These are phyloP conservation scores for Sporothrix phasma DNA, from an alignment of 2,329 filamentous ascomycete genomes.

Conservation along the genomic window DNA sequence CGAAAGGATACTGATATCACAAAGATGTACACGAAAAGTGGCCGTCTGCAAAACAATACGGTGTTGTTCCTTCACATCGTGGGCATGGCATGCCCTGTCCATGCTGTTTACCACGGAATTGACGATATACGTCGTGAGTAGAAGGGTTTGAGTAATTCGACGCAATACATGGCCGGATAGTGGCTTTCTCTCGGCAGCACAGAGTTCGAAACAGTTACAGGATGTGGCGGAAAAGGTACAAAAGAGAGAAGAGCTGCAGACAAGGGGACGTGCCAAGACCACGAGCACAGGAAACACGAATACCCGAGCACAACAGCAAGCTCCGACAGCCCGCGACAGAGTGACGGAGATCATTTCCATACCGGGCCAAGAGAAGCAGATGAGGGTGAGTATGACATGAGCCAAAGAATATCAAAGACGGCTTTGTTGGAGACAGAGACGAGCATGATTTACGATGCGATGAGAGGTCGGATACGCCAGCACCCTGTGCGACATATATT, in stretches of 20 bases:
- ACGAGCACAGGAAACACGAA: neutral
- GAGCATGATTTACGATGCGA: neutral
- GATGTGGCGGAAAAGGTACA: neutral
- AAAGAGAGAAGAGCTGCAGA: neutral
- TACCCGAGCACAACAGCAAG: neutral
- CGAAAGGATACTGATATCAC: too few relatives aligned
- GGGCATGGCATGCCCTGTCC: too few relatives aligned
- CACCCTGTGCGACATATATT: neutral
- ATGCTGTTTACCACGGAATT: too few relatives aligned
- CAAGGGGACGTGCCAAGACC: neutral
- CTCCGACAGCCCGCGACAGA: constrained; percentile 6
- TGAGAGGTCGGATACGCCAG: neutral
- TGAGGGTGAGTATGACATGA: too few relatives aligned
- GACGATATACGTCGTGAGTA: too few relatives aligned
- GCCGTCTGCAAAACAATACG: too few relatives aligned
- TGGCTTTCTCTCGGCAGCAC: neutral
- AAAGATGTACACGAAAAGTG: too few relatives aligned
- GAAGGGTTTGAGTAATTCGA: neutral
- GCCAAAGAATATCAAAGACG: neutral
- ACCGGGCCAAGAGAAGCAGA: neutral
- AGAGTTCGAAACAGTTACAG: too few relatives aligned
- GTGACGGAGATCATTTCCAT: neutral
- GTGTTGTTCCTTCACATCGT: too few relatives aligned
- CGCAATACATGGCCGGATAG: neutral
- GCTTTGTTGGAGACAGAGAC: neutral